phyloP scores from a whole-genome alignment of 2,329 filamentous ascomycete genomes.

The Fusarium annulatum region DNA sequence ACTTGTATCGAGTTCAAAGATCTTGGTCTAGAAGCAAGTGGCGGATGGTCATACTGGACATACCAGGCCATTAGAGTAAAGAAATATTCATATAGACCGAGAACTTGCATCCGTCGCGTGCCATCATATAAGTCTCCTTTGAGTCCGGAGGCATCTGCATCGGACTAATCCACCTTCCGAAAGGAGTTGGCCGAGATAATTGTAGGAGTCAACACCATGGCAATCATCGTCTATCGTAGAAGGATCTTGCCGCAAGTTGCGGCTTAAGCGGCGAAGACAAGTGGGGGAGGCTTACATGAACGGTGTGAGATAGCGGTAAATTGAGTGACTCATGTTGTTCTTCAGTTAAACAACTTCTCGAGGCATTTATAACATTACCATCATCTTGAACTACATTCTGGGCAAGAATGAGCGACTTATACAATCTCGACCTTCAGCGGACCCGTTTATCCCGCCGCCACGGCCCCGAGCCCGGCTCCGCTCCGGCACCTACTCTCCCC shows the following conservation, averaged over 20 bases:
- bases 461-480: constrained; percentile 6
- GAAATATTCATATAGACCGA: neutral
- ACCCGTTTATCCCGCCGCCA: constrained; percentile 41
- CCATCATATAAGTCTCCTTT: neutral
- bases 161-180: neutral
- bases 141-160: neutral
- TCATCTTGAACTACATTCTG: neutral
- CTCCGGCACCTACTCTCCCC: constrained; percentile 54
- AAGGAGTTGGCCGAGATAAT: neutral
- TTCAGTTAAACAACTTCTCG: neutral
- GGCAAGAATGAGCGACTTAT: constrained; percentile 42
- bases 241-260: constrained; percentile 20
- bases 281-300: constrained; percentile 11
- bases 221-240: neutral
- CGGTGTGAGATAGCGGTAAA: neutral
- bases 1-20: neutral
- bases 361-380: neutral
- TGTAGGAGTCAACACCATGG: constrained; percentile 8
- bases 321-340: neutral
- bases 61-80: neutral
- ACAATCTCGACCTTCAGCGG: constrained; percentile 40
- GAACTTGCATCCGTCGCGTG: neutral
- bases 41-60: neutral
- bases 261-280: constrained; percentile 24
- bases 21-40: constrained; percentile 1